Conservation (phyloP, 2,329 filamentous ascomycete species). For the Corniculantispora saksenae region DNA sequence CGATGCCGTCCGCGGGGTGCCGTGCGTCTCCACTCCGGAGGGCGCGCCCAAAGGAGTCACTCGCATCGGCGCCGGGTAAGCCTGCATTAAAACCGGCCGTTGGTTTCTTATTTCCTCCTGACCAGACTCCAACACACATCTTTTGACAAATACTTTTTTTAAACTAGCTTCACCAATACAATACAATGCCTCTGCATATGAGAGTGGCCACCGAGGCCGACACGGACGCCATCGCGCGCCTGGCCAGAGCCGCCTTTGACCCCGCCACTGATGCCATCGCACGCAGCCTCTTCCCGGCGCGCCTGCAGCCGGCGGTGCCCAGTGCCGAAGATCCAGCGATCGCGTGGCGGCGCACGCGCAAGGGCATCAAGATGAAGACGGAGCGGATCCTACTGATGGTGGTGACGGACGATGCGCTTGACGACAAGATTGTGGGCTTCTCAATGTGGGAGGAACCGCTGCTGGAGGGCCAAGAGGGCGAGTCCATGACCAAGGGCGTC, state of each 20-base stretch:
- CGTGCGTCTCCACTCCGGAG: neutral
- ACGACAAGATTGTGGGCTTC: constrained; percentile 24
- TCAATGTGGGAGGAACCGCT: constrained; percentile 25
- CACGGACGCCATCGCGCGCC: constrained; percentile 26
- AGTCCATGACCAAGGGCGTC: neutral
- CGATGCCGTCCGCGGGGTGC: neutral
- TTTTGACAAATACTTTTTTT: neutral
- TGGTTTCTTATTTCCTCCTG: neutral
- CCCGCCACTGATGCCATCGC: constrained; percentile 22
- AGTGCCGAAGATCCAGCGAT: constrained; percentile 7
- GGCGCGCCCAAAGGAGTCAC: constrained; percentile 3
- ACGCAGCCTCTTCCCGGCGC: constrained; percentile 21
- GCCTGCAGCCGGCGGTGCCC: constrained; percentile 17
- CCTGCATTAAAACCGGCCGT: neutral
- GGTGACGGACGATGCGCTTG: constrained; percentile 22
- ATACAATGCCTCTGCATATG: constrained; percentile 28
- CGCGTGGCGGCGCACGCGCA: constrained; percentile 23
- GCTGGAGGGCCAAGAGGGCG: constrained; percentile 13
- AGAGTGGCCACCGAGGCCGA: constrained; percentile 29
- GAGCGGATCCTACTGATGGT: constrained; percentile 23
- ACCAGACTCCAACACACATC: neutral
- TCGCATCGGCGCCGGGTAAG: neutral
- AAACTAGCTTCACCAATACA: no score
- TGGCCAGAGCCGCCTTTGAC: constrained; percentile 28
- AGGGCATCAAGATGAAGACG: constrained; percentile 19